phyloP scores from a whole-genome alignment of 2,329 filamentous ascomycete genomes.

The Alternaria longipes region DNA sequence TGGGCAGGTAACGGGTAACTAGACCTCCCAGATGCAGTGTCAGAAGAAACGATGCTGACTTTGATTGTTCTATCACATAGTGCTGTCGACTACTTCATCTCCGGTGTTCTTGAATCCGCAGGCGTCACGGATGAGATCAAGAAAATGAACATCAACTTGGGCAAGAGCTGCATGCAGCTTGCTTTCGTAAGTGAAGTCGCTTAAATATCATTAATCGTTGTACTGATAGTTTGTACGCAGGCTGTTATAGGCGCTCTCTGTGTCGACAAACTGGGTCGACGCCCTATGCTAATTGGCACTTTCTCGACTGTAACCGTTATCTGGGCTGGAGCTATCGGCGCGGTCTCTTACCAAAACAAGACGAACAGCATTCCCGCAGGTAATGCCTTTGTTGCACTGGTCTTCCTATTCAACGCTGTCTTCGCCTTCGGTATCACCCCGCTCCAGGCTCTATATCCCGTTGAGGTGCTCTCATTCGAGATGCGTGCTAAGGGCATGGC shows the following conservation, averaged over 20 bases:
- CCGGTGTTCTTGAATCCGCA: slow-evolving; percentile 47
- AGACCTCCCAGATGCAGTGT: background rate
- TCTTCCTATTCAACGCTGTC: slow-evolving; percentile 47
- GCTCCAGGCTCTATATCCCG: slow-evolving; percentile 45
- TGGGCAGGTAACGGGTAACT: slow-evolving; percentile 52
- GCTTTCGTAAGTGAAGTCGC: slow-evolving; percentile 30
- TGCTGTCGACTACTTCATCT: slow-evolving; percentile 45
- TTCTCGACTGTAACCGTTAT: slow-evolving; percentile 33
- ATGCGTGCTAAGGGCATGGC: slow-evolving; percentile 49
- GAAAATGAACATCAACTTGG: slow-evolving; percentile 51
- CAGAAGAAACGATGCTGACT: background rate
- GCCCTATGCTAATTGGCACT: slow-evolving; percentile 44
- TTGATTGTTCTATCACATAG: background rate
- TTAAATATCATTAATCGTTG: too few relatives aligned
- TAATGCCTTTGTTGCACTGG: slow-evolving; percentile 43
- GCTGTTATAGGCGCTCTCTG: slow-evolving; percentile 47
- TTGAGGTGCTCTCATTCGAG: slow-evolving; percentile 48
- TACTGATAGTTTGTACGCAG: slow-evolving; percentile 8
- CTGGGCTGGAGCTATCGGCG: slow-evolving; percentile 37
- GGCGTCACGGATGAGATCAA: slow-evolving; percentile 44
- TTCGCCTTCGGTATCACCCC: slow-evolving; percentile 49
- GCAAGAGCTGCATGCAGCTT: slow-evolving; percentile 45
- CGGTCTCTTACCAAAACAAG: slow-evolving; percentile 27
- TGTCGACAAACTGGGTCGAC: slow-evolving; percentile 46
- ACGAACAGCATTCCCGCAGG: slow-evolving; percentile 22